Percentiles rank a stretch among this genome's conserved stretches.
These are phyloP conservation scores for Butyriboletus loyo DNA, from an alignment of 768 basidiomycete species.

Conservation along the genomic window DNA sequence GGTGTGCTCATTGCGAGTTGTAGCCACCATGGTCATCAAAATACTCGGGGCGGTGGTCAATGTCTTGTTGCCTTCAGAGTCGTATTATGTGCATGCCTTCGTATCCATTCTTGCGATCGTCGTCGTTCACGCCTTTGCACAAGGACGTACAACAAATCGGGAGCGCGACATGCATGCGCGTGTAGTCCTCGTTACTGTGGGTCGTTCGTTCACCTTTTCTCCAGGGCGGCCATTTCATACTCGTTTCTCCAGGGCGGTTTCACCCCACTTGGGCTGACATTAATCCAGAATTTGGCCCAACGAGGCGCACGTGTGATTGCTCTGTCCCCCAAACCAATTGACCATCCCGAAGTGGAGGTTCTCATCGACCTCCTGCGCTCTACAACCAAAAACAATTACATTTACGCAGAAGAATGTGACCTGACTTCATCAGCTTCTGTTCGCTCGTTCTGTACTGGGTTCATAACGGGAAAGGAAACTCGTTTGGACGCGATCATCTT, in stretches of 20 bases:
- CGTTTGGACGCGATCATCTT: slow-evolving; percentile 78
- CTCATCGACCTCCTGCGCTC: slow-evolving; percentile 65
- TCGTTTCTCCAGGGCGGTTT: slow-evolving; percentile 58
- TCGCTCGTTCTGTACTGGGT: slow-evolving; percentile 63
- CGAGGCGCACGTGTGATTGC: slow-evolving; percentile 81
- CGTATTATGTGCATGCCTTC: slow-evolving; percentile 55
- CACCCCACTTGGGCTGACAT: slow-evolving; percentile 65
- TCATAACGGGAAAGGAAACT: slow-evolving; percentile 61
- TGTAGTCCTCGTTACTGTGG: slow-evolving; percentile 66
- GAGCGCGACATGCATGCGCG: slow-evolving; percentile 76
- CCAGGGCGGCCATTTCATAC: neutral
- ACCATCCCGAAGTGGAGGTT: slow-evolving; percentile 47
- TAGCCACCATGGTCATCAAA: slow-evolving; percentile 50
- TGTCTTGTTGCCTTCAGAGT: slow-evolving; percentile 48
- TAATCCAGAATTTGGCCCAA: slow-evolving; percentile 63
- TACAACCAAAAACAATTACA: slow-evolving; percentile 68
- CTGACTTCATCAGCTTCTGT: slow-evolving; percentile 64
- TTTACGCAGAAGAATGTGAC: slow-evolving; percentile 80
- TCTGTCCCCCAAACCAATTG: slow-evolving; percentile 57
- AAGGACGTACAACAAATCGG: slow-evolving; percentile 66
- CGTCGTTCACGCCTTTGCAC: slow-evolving; percentile 56
- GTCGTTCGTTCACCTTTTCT: slow-evolving; percentile 14
- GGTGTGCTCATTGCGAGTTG: neutral
- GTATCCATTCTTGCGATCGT: slow-evolving; percentile 43
- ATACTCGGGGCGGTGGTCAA: slow-evolving; percentile 39